phyloP scores from a whole-genome alignment of 441 rosid species.

The Adansonia madagascariensis region DNA sequence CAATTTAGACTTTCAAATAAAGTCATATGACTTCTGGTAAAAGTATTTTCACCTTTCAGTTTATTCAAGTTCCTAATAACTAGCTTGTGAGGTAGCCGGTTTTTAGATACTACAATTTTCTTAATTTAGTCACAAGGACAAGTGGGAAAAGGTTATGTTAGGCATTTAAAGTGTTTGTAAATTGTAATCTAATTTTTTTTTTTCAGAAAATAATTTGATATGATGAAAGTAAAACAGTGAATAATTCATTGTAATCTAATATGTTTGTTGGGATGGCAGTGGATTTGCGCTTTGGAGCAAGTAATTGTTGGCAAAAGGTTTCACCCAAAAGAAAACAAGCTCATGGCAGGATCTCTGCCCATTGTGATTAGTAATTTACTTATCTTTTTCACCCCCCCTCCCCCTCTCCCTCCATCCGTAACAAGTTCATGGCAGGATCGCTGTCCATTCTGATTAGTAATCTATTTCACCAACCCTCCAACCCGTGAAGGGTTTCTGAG shows the following conservation, averaged over 20 bases:
- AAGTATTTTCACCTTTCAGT: conserved; percentile 4
- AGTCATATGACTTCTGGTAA: background rate
- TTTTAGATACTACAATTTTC: background rate
- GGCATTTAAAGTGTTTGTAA: too few species aligned
- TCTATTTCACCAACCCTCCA: too few species aligned
- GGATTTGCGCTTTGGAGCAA: background rate
- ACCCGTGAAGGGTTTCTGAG: too few species aligned
- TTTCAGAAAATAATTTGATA: background rate
- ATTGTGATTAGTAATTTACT: background rate
- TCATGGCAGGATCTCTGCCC: background rate
- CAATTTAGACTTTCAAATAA: background rate
- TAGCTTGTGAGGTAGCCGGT: too few species aligned
- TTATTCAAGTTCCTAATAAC: background rate
- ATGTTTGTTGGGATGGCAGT: background rate
- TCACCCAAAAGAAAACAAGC: background rate
- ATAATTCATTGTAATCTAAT: background rate
- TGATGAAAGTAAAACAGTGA: background rate
- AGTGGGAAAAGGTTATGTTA: background rate
- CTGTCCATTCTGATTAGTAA: too few species aligned
- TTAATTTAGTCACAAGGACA: background rate
- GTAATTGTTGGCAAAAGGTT: background rate
- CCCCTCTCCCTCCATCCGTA: too few species aligned
- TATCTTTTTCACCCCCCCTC: background rate
- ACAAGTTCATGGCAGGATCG: too few species aligned
- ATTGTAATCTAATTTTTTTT: background rate